Percentiles rank a stretch among this genome's conserved stretches.
These are phyloP conservation scores for Solanum aculeatissimum DNA, from an alignment of 305 asterid species.

Conservation along the genomic window DNA sequence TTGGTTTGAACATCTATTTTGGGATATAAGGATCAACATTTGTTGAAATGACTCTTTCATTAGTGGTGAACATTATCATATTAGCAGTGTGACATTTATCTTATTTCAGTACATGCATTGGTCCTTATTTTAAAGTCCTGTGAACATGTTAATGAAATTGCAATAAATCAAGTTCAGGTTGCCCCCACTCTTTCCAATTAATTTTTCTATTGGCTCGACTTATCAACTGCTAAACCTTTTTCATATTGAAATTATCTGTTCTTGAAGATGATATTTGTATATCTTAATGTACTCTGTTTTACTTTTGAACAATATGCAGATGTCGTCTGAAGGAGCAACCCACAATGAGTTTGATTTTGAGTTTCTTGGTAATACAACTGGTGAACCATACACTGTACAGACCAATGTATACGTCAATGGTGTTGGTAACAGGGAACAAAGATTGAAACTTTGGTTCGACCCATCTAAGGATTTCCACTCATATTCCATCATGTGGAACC, in stretches of 20 bases:
- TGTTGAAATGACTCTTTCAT: not conserved
- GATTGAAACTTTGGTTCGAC: conserved; percentile 85
- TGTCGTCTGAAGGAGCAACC: conserved; percentile 79
- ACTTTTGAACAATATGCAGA: conserved; percentile 22
- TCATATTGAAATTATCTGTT: not conserved
- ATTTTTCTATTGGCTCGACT: not conserved
- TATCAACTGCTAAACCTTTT: not conserved
- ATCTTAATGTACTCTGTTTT: not conserved
- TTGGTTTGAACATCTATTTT: not conserved
- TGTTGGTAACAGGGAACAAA: conserved; percentile 81
- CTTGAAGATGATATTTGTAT: not conserved
- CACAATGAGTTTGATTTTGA: conserved; percentile 92
- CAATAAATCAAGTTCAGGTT: not conserved
- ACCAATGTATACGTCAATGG: conserved; percentile 84
- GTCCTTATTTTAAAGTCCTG: not conserved
- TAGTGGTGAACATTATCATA: not conserved
- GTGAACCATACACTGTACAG: conserved; percentile 81
- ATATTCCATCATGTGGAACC: conserved; percentile 73
- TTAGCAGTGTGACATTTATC: not conserved
- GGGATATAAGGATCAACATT: not conserved
- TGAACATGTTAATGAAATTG: not conserved
- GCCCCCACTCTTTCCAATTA: not conserved
- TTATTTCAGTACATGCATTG: not conserved
- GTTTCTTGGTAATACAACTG: conserved; percentile 74
- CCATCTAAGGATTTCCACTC: conserved; percentile 76